Base-by-base conservation (phyloP, 139 green algal genomes). In the Chlorella sorokiniana region DNA sequence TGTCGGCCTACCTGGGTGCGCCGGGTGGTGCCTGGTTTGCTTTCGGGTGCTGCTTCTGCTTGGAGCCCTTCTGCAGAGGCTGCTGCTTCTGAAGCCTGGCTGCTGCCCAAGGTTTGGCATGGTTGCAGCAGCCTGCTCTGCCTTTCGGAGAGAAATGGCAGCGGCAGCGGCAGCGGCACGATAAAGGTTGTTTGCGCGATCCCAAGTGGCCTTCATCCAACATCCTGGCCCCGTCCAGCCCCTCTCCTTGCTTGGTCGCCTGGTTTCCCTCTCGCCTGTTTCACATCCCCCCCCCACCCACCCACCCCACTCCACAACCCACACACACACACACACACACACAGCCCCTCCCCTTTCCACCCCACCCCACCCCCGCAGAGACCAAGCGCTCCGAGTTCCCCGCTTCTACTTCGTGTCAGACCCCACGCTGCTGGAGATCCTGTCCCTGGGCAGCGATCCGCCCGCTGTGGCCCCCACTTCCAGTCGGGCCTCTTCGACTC, bases 321-420 rank as follows among this genome's bases (percentile, higher is more conserved):
- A n/a, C n/a, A n/a, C n/a, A n/a, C n/a, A n/a, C n/a, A n/a, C n/a
- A n/a, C n/a, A n/a, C n/a, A n/a, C 3, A 7, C 16, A 6, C 63
- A n/a, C 65, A 16, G 65, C 65, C 37, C 33, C 10, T 35, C 40
- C 27, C 8, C 11, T 8, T 44, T 11, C 35, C 23, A 29, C 40
- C 4, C 70, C 71, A 7, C 4, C 25, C 33, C 1, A 8, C 71
- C 18, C 33, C 3, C 63, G 45, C 69, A 88, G 85, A 99, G 88
- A 93, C 92, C 82, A 99, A 99, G 89, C 90, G 96, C 69, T 95
- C 94, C 44, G 91, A 97, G 83, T 99, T 99, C 83, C 95, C 0
- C 91, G 96, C 79, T 99, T 99, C 87, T 98, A 99, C 88, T 99
- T 99, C 87, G 96, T 99, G 45, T 97, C 93, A 7, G 96, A 99